A percentile compares a stretch with the other conserved stretches of the same genome.
Conservation (phyloP, 2,329 filamentous ascomycete genomes). For the Aspergillus pseudoterreus region DNA sequence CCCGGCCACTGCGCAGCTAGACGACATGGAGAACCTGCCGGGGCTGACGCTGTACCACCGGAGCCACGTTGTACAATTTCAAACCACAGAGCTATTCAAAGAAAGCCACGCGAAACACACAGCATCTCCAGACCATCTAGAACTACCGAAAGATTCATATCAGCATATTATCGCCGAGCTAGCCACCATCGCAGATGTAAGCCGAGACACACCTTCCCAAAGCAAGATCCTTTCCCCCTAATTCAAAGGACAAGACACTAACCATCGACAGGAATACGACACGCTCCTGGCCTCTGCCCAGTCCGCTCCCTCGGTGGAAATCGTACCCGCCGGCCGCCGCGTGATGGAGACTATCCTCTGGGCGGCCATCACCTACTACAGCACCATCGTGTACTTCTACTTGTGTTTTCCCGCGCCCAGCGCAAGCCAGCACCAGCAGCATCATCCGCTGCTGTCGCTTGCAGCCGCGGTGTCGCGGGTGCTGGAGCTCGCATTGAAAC, state of each 20-base stretch:
- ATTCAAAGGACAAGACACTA: not conserved
- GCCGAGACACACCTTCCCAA: not conserved
- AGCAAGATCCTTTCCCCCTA: not conserved
- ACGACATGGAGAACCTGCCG: constrained; percentile 25
- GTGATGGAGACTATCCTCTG: constrained; percentile 24
- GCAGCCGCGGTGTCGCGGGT: constrained; percentile 18
- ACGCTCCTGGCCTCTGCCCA: constrained; percentile 17
- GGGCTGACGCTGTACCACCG: constrained; percentile 20
- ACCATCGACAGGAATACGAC: constrained; percentile 18
- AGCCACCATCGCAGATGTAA: constrained; percentile 16
- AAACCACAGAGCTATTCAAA: constrained; percentile 22
- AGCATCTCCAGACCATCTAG: not conserved
- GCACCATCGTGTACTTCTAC: constrained; percentile 21
- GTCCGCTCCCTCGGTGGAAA: constrained; percentile 16
- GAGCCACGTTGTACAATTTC: constrained; percentile 23
- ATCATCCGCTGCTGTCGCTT: constrained; percentile 10
- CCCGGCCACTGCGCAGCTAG: constrained; percentile 20
- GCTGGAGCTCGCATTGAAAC: constrained; percentile 20
- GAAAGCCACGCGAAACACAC: not conserved
- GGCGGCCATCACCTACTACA: constrained; percentile 22
- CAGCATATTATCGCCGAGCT: constrained; percentile 19
- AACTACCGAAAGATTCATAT: constrained; percentile 4
- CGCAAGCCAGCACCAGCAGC: constrained; percentile 2
- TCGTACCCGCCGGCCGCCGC: constrained; percentile 14
- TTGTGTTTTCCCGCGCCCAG: constrained; percentile 18